Percentiles rank a stretch among this genome's conserved stretches.
Conservation (phyloP, 192 early-diverging fungal genomes). For the Linnemannia schmuckeri region DNA sequence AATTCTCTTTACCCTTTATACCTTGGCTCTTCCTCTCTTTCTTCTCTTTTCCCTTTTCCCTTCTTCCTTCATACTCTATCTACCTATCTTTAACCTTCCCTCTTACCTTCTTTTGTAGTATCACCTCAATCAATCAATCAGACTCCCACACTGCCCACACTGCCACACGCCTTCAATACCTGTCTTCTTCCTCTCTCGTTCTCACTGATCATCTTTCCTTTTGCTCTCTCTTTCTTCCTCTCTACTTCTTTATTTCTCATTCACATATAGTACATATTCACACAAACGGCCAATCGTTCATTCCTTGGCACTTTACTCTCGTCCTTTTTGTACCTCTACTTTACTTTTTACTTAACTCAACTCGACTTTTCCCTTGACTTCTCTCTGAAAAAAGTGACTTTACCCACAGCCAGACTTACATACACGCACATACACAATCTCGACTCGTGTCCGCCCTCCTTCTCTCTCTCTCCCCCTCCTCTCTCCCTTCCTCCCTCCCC, state of each 20-base stretch:
- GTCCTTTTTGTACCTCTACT: background rate
- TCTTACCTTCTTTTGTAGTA: background rate
- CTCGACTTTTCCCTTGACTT: background rate
- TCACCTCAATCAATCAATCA: background rate
- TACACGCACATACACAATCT: background rate
- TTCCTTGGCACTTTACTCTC: background rate
- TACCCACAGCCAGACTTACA: too few relatives aligned
- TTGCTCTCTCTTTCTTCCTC: constrained; percentile 13
- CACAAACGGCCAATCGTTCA: background rate
- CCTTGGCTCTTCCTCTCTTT: too few relatives aligned
- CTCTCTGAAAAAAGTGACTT: background rate
- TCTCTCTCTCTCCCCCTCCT: background rate
- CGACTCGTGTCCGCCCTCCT: background rate
- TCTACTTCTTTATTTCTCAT: background rate
- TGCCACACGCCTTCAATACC: background rate
- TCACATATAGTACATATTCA: background rate
- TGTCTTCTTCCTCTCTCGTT: background rate
- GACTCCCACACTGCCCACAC: constrained; percentile 7
- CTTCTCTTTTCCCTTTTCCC: background rate
- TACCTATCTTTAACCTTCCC: background rate
- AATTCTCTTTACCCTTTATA: background rate
- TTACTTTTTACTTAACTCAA: background rate
- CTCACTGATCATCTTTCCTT: constrained; percentile 3
- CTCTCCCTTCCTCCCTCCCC: background rate
- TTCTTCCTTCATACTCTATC: background rate